Base-by-base conservation (phyloP, 768 basidiomycete genomes). In the Tremella mesenterica region DNA sequence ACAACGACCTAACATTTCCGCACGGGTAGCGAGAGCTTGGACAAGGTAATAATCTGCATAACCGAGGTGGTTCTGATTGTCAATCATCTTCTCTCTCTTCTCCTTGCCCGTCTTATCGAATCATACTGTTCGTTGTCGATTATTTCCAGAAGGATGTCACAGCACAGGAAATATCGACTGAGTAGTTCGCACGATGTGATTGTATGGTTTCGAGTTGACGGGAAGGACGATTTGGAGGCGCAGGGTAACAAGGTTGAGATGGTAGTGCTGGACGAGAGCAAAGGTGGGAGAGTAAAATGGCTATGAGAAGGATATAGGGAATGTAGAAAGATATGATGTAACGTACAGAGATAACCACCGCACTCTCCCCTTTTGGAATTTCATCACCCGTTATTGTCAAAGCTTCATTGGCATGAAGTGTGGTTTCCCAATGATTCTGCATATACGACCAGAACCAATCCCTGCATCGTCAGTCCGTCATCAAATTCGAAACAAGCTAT, bases 41-140 rank as follows among this genome's bases (percentile, higher is more conserved):
- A 64, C 38, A 26, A 67, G 59, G 33, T 63, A 67, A 20, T 54
- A 64, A 27, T 67, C 65, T 2, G 62, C 52, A 44, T 59, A 67
- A 4, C 48, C 41, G 9, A 60, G 53, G 52, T 67, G 65, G 30
- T 67, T 67, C 62, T 65, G 44, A 16, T 23, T 16, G 16, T 50
- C 36, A 54, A 26, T 21, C 2, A 41, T 7, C 9, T 16, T 43
- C 18, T 38, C 4, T 21, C 38, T 14, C 7, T n/a, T 25, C 29
- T 31, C 51, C 9, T 52, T 18, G n/a, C 4, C 20, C 33, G n/a
- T n/a, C n/a, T n/a, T n/a, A n/a, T n/a, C n/a, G n/a, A n/a, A n/a
- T n/a, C n/a, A n/a, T n/a, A n/a, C n/a, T 12, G 12, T n/a, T 12
- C 34, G 12, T 36, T 36, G 12, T 36, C 34, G 9, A 9, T 23